Evolutionary conservation across 2,329 filamentous ascomycete genomes (phyloP), one percentile per base, ranked within the genome.

Genomic region (Cryphonectria parasitica): DNA sequence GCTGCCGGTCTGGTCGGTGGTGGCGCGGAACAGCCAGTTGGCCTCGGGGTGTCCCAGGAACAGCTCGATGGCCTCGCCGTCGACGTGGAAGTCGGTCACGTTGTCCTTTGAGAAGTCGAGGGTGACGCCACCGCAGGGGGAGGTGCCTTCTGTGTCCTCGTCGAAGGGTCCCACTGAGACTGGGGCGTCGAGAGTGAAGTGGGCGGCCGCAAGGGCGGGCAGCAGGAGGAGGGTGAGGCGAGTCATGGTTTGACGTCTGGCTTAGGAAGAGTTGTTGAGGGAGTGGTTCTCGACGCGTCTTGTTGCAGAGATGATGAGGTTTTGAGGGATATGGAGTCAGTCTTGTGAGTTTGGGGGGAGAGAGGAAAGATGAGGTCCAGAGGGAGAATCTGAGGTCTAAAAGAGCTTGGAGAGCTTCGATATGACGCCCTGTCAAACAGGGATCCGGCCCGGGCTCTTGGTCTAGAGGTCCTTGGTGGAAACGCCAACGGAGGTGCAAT

Each of bases 21-120:
- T 90, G 73, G 83, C 86, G 72, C 88, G 87, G 80, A 88, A 86
- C 22, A 90, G 82, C 85, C 84, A 90, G 68, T 81, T 86, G 74
- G 82, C 80, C 76, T 87, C 82, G 3, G 85, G 80, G 75, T 90
- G 88, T 3, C 82, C 83, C 10, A 84, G 81, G 10, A 78, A 79
- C 65, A 86, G 76, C 71, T 82, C 81, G 45, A 90, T 80, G 69
- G 84, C 79, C 74, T 89, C 85, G 74, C 88, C 87, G 74, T 80
- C 86, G 71, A 89, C 85, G 76, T 89, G 84, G 78, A 89, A 89
- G 74, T 88, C 81, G 67, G 82, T 82, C 34, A 80, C 74, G 63
- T 80, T 80, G 73, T 77, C 74, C 10, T 74, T 74, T 68, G 74
- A 63, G 67, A 87, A 83, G 73, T 85, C 80, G 43, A 85, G 80